These are phyloP conservation scores for Yarrowia bubula DNA, from an alignment of 805 yeast species.

Conservation along the genomic window DNA sequence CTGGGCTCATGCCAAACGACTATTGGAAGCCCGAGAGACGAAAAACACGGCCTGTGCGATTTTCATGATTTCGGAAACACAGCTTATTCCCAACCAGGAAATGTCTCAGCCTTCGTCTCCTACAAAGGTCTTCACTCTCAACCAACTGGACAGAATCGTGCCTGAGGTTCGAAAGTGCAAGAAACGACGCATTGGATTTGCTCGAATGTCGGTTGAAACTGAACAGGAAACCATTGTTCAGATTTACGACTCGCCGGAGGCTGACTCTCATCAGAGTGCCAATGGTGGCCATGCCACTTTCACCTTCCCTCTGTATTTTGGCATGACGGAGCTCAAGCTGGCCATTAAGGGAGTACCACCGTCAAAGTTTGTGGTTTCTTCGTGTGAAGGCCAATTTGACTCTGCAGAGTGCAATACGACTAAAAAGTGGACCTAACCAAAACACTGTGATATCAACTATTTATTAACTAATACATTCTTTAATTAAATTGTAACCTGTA, in stretches of 20 bases:
- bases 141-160: neutral
- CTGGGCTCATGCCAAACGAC: conserved; percentile 1
- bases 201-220: neutral
- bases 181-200: conserved; percentile 2
- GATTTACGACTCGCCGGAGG: conserved; percentile 15
- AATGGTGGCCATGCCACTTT: conserved; percentile 2
- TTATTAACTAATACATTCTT: conserved; percentile 9
- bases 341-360: neutral
- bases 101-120: conserved; percentile 17
- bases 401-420: neutral
- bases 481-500: neutral
- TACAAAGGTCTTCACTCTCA: conserved; percentile 1
- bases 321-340: neutral
- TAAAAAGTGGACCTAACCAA: neutral
- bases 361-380: neutral
- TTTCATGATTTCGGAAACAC: conserved; percentile 14
- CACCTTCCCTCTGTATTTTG: conserved; percentile 13
- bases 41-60: conserved; percentile 9
- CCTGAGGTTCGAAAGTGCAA: neutral
- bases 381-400: conserved; percentile 19
- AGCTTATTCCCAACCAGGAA: neutral
- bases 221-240: neutral
- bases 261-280: conserved; percentile 11
- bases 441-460: neutral
- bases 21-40: neutral